Evolutionary conservation across 768 basidiomycete genomes (phyloP).

Genomic region (Serendipita vermifera): DNA sequence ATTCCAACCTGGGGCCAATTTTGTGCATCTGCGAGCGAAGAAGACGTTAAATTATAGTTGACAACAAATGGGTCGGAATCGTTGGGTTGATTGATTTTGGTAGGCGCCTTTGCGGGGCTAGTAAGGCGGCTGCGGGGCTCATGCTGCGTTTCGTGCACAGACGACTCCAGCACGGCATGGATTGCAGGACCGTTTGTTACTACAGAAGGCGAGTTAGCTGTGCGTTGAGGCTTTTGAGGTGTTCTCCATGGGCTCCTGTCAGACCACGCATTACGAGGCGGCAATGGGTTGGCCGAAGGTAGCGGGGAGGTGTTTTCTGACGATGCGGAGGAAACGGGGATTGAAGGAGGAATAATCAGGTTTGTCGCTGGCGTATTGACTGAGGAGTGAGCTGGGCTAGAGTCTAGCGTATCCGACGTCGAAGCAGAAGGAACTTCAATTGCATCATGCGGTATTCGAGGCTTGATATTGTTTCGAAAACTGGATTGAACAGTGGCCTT

Average conservation of each 20-base stretch:
- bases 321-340: background rate
- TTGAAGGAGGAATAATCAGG: background rate
- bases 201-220: background rate
- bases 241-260: background rate
- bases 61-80: conserved; percentile 19
- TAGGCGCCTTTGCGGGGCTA: conserved; percentile 28
- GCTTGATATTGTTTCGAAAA: background rate
- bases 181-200: conserved; percentile 4
- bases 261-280: background rate
- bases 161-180: conserved; percentile 9
- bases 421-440: background rate
- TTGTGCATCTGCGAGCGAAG: conserved; percentile 26
- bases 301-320: background rate
- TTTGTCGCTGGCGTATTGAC: background rate
- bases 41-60: conserved; percentile 13
- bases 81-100: conserved; percentile 16
- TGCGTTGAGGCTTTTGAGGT: background rate
- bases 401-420: background rate
- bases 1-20: conserved; percentile 38
- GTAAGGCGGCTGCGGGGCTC: too few relatives aligned
- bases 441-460: background rate
- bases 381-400: background rate
- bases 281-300: background rate
- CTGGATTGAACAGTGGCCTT: background rate
- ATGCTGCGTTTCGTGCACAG: conserved; percentile 17